Conservation (phyloP, 129 eudicot genomes). For the Calendula officinalis region DNA sequence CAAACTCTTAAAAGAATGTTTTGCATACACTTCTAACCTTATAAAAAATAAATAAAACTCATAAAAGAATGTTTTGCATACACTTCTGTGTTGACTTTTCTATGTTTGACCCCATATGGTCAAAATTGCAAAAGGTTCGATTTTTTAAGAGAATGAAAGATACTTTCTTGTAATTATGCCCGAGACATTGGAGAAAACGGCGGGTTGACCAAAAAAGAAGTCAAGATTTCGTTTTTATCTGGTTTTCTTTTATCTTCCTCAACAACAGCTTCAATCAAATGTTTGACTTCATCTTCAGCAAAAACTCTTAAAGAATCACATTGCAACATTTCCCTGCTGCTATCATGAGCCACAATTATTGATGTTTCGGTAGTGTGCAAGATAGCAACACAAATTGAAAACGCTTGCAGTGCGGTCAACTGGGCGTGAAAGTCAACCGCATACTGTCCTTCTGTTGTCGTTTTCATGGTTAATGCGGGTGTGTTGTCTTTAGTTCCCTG, state of each 20-base stretch:
- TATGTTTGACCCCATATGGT: background rate
- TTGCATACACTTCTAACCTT: too few species aligned
- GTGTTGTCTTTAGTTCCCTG: slow-evolving; percentile 66
- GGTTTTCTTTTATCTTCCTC: slow-evolving; percentile 57
- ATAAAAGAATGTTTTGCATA: too few species aligned
- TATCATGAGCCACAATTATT: slow-evolving; percentile 37
- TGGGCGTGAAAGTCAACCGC: slow-evolving; percentile 75
- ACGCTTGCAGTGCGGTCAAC: slow-evolving; percentile 72
- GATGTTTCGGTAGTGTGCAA: slow-evolving; percentile 71
- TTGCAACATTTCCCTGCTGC: slow-evolving; percentile 45
- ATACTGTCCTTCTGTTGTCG: slow-evolving; percentile 52
- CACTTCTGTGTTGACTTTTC: too few species aligned
- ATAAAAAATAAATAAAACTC: too few species aligned
- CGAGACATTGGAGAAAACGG: slow-evolving; percentile 94
- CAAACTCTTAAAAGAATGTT: too few species aligned
- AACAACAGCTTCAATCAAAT: slow-evolving; percentile 48
- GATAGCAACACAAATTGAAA: slow-evolving; percentile 74
- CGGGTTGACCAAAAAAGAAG: slow-evolving; percentile 72
- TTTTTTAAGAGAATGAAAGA: slow-evolving; percentile 16
- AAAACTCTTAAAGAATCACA: slow-evolving; percentile 65
- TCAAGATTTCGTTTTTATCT: slow-evolving; percentile 43
- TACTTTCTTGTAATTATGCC: slow-evolving; percentile 31
- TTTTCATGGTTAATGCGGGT: slow-evolving; percentile 59
- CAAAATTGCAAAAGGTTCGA: slow-evolving; percentile 13
- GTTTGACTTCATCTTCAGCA: slow-evolving; percentile 68